Conservation (phyloP, 805 yeast species). For the Saccharomyces kudriavzevii region DNA sequence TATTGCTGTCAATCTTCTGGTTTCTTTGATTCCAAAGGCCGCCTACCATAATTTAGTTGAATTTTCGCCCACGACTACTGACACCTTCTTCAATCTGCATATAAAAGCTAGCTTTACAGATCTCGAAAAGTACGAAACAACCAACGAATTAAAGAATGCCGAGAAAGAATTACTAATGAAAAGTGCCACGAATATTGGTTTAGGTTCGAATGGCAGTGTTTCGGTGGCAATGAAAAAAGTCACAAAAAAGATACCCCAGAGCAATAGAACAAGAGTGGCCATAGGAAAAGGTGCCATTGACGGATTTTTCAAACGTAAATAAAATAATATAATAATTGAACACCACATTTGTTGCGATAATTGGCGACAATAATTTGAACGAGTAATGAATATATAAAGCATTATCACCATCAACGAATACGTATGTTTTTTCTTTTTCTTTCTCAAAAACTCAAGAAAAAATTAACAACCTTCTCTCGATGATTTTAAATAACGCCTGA, state of each 20-base stretch:
- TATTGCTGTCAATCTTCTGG: constrained; percentile 35
- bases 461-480: not conserved
- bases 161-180: constrained; percentile 28
- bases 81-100: not conserved
- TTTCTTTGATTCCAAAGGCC: constrained; percentile 42
- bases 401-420: not conserved
- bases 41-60: constrained; percentile 23
- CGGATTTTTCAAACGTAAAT: constrained; percentile 48
- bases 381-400: not conserved
- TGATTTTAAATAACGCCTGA: not conserved
- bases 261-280: constrained; percentile 38
- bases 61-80: constrained; percentile 8
- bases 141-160: not conserved
- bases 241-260: constrained; percentile 20
- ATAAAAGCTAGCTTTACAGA: not conserved
- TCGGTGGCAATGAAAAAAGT: constrained; percentile 16
- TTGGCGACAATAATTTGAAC: not conserved
- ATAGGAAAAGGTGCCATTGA: constrained; percentile 64
- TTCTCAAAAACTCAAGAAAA: not conserved
- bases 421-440: not conserved
- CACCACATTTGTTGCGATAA: not conserved
- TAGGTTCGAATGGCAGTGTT: constrained; percentile 11
- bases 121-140: not conserved
- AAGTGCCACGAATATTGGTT: constrained; percentile 26
- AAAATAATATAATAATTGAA: not conserved